Percentiles rank a stretch among this genome's conserved stretches.
phyloP scores from a whole-genome alignment of 768 basidiomycete species.

The Sporobolomyces phaffii region DNA sequence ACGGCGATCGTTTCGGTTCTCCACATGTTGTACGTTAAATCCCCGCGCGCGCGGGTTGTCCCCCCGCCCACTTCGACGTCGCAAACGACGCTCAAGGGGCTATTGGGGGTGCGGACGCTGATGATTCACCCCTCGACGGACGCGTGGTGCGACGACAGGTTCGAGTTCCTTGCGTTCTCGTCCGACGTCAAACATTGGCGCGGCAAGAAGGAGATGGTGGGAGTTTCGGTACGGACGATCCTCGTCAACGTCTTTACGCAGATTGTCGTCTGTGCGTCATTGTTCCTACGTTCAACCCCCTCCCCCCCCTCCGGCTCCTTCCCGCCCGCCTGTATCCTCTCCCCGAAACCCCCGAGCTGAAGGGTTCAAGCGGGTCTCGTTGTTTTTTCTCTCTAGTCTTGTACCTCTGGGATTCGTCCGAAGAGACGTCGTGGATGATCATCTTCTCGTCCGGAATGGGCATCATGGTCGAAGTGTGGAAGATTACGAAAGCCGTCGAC shows the following conservation, averaged over 20 bases:
- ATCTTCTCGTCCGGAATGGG: slow-evolving; percentile 30
- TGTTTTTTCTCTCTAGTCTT: slow-evolving; percentile 48
- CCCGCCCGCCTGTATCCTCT: too few relatives aligned
- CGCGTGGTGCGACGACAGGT: slow-evolving; percentile 50
- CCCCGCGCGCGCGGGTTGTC: background rate
- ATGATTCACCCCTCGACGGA: background rate
- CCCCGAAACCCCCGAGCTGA: too few relatives aligned
- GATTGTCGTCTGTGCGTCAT: slow-evolving; percentile 21
- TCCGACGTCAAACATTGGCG: slow-evolving; percentile 93
- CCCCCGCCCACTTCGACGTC: too few relatives aligned
- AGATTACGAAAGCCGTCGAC: slow-evolving; percentile 72
- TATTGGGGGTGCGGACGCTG: background rate
- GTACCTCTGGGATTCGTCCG: slow-evolving; percentile 84
- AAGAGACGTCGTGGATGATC: slow-evolving; percentile 97
- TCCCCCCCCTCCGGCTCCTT: background rate
- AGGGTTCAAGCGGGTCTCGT: background rate
- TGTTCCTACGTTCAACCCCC: background rate
- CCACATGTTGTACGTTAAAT: slow-evolving; percentile 67
- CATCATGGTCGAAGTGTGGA: slow-evolving; percentile 72
- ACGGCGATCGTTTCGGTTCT: slow-evolving; percentile 79
- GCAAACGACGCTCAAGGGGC: too few relatives aligned
- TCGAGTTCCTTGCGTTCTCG: slow-evolving; percentile 90
- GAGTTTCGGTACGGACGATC: slow-evolving; percentile 81
- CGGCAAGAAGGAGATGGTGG: slow-evolving; percentile 79
- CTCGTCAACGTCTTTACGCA: slow-evolving; percentile 84